Evolutionary conservation across 1,284 basidiomycete species (phyloP).

Genomic region (Puccinia polysora): DNA sequence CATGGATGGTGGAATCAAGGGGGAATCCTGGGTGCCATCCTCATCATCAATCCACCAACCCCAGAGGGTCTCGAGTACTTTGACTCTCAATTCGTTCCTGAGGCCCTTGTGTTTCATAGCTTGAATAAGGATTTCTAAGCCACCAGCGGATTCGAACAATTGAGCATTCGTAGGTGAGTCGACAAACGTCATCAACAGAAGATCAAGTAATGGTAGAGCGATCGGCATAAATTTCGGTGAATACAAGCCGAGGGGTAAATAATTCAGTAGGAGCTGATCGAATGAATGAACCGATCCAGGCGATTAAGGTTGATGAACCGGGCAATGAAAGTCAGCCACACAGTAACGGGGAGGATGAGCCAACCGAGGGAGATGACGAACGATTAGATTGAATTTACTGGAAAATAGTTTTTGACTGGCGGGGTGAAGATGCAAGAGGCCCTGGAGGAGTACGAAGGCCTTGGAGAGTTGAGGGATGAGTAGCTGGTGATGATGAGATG

Average conservation of each 20-base stretch:
- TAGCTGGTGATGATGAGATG: background rate
- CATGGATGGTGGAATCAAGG: slow-evolving; percentile 10
- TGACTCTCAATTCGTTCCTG: slow-evolving; percentile 25
- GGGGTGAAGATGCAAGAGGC: slow-evolving; percentile 33
- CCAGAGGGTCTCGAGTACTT: slow-evolving; percentile 40
- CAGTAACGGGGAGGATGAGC: background rate
- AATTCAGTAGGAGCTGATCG: slow-evolving; percentile 19
- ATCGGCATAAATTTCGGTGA: background rate
- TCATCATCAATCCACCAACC: slow-evolving; percentile 42
- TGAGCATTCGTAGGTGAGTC: slow-evolving; percentile 24
- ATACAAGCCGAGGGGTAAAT: slow-evolving; percentile 6
- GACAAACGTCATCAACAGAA: slow-evolving; percentile 22
- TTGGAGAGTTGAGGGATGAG: slow-evolving; percentile 4
- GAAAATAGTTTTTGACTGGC: slow-evolving; percentile 26
- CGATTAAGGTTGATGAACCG: background rate
- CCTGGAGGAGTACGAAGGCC: slow-evolving; percentile 15
- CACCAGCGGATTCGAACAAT: slow-evolving; percentile 36
- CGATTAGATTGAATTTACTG: slow-evolving; percentile 27
- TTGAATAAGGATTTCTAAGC: slow-evolving; percentile 34
- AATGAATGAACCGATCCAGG: background rate
- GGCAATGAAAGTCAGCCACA: background rate
- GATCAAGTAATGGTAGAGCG: slow-evolving; percentile 26
- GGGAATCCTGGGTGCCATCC: background rate
- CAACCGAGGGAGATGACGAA: background rate
- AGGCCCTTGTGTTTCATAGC: slow-evolving; percentile 34